phyloP scores from a whole-genome alignment of 1,284 basidiomycete species.

The Cystobasidiaceae sp. region DNA sequence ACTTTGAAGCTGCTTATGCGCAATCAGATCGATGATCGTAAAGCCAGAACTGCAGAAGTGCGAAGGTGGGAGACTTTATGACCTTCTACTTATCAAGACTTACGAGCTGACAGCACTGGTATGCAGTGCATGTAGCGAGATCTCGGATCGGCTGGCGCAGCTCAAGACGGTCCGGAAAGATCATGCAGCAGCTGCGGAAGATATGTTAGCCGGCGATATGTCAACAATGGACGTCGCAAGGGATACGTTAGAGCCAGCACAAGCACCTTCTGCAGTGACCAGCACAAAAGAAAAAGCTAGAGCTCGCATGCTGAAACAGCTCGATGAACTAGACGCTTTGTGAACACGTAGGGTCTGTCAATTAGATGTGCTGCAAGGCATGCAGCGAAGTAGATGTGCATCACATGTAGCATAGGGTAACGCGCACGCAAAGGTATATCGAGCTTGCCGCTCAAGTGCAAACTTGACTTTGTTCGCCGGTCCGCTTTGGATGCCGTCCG shows the following conservation, averaged over 20 bases:
- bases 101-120: too few relatives aligned
- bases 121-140: background rate
- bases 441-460: too few relatives aligned
- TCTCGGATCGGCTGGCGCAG: background rate
- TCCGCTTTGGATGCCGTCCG: too few relatives aligned
- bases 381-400: too few relatives aligned
- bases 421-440: too few relatives aligned
- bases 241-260: too few relatives aligned
- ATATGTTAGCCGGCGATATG: background rate
- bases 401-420: too few relatives aligned
- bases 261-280: too few relatives aligned
- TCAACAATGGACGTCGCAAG: background rate
- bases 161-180: background rate
- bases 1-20: constrained; percentile 44
- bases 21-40: constrained; percentile 40
- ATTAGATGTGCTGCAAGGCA: too few relatives aligned
- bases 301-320: background rate
- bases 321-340: background rate
- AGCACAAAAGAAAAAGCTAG: background rate
- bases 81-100: background rate
- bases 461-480: too few relatives aligned
- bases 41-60: constrained; percentile 37
- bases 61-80: background rate
- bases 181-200: background rate
- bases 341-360: background rate